Conservation (phyloP, 495 filamentous ascomycete genomes). For the Penicillium salamii region DNA sequence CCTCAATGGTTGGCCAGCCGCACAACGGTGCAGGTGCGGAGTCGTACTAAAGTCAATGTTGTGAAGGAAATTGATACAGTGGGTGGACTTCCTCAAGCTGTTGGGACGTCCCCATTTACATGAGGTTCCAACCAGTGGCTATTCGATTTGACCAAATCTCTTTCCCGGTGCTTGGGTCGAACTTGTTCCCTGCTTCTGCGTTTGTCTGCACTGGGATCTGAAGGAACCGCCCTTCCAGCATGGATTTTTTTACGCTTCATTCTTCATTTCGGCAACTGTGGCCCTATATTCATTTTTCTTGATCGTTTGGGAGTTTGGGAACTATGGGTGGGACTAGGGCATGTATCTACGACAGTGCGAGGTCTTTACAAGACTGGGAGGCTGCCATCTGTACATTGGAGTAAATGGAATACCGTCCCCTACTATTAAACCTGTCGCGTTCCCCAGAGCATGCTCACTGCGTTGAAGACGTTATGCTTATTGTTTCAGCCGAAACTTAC, state of each 20-base stretch:
- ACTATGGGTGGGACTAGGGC: background rate
- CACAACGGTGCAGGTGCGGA: conserved; percentile 69
- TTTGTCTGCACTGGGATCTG: conserved; percentile 18
- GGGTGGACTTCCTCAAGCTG: no score
- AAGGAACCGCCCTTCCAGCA: background rate
- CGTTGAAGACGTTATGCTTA: no score
- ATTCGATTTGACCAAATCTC: background rate
- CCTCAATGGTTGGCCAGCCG: conserved; percentile 54
- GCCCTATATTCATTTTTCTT: background rate
- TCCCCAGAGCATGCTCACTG: no score
- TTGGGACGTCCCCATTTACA: no score
- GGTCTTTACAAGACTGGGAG: background rate
- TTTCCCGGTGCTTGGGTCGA: background rate
- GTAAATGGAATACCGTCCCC: background rate
- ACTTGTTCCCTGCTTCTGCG: conserved; percentile 27
- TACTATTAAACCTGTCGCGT: no score
- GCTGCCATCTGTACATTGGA: conserved; percentile 5
- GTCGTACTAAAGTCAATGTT: conserved; percentile 33
- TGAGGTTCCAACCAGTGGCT: no score
- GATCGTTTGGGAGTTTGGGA: background rate
- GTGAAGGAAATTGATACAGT: background rate
- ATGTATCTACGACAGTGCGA: conserved; percentile 5
- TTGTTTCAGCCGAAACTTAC: background rate
- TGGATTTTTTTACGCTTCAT: background rate
- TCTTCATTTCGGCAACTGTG: conserved; percentile 42